Percentiles rank a stretch among this genome's conserved stretches.
Conservation (phyloP, 805 yeast species). For the Ogataea pini region DNA sequence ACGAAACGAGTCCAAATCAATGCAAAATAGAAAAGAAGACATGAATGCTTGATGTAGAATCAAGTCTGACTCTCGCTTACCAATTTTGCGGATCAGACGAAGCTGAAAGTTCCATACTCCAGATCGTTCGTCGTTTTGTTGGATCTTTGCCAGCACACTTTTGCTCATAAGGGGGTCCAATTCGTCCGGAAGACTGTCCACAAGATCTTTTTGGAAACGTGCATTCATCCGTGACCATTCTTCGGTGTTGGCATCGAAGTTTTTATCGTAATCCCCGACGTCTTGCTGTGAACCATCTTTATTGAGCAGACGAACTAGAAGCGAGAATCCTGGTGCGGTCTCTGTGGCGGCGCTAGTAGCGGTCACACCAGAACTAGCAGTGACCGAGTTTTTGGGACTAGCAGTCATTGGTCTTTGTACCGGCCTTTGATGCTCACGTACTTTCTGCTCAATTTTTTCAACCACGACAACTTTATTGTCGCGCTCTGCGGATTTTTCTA, state of each 20-base stretch:
- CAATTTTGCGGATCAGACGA: conserved; percentile 18
- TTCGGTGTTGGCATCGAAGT: conserved; percentile 31
- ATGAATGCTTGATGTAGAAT: conserved; percentile 24
- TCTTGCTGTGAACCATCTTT: conserved; percentile 29
- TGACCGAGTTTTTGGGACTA: too few relatives aligned
- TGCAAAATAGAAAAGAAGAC: conserved; percentile 39
- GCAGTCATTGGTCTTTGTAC: too few relatives aligned
- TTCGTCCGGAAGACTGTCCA: background rate
- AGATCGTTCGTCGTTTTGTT: conserved; percentile 23
- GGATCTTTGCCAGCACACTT: conserved; percentile 9
- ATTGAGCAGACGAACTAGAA: conserved; percentile 25
- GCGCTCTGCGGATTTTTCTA: conserved; percentile 7
- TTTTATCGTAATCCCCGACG: conserved; percentile 25
- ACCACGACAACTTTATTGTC: background rate
- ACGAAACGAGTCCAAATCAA: conserved; percentile 63
- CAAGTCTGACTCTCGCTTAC: conserved; percentile 25
- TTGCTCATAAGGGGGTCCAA: conserved; percentile 14
- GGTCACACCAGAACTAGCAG: background rate
- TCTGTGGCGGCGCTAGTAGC: background rate
- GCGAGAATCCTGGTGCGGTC: conserved; percentile 26
- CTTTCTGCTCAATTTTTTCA: background rate
- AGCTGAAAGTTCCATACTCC: conserved; percentile 33
- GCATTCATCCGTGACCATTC: conserved; percentile 27
- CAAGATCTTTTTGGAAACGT: background rate
- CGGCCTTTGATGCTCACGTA: too few relatives aligned